Conservation (phyloP, 306 rosid species). For the Cyclanthera cordifolia region DNA sequence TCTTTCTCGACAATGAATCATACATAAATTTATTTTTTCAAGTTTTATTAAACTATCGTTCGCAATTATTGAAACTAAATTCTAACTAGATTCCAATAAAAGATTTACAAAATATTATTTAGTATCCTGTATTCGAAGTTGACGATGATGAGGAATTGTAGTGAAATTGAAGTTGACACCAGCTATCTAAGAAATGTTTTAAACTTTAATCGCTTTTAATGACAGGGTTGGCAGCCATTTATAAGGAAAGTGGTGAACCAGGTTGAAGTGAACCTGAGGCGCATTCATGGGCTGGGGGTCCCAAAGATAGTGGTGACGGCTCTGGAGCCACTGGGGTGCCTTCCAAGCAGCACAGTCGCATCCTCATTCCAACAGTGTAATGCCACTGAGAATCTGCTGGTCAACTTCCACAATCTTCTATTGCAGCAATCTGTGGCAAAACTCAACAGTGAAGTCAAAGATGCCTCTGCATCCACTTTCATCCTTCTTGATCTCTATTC, state of each 20-base stretch:
- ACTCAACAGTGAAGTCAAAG: slow-evolving; percentile 32
- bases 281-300: slow-evolving; percentile 53
- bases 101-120: too few species aligned
- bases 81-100: too few species aligned
- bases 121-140: too few species aligned
- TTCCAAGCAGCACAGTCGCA: slow-evolving; percentile 32
- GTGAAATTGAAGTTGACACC: too few species aligned
- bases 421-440: slow-evolving; percentile 40
- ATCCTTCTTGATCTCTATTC: slow-evolving; percentile 37
- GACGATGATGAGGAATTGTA: too few species aligned
- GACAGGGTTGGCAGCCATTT: slow-evolving; percentile 43
- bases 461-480: slow-evolving; percentile 9
- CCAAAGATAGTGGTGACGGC: slow-evolving; percentile 41
- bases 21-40: too few species aligned
- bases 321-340: slow-evolving; percentile 73
- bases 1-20: too few species aligned
- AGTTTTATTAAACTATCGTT: too few species aligned
- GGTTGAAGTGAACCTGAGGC: slow-evolving; percentile 30
- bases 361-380: slow-evolving; percentile 45
- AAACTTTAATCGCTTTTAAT: too few species aligned
- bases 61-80: too few species aligned
- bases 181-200: too few species aligned
- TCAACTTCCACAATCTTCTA: slow-evolving; percentile 44
- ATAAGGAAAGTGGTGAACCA: slow-evolving; percentile 47
- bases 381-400: slow-evolving; percentile 29